A percentile compares a stretch with the other conserved stretches of the same genome.
Conservation (phyloP, 805 yeast species). For the Novakomyces olei region DNA sequence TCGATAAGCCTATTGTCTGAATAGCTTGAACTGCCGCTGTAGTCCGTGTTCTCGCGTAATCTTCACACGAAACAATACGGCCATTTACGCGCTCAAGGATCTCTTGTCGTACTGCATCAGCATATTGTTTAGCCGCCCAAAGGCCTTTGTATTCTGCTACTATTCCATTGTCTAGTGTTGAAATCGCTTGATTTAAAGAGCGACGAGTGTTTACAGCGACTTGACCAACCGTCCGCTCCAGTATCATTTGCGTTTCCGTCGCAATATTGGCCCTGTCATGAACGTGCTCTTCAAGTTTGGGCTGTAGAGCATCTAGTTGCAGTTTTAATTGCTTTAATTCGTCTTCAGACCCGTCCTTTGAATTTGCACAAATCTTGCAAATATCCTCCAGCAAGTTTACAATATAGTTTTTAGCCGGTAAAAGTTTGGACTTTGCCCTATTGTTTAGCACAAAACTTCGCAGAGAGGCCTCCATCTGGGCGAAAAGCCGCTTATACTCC, state of each 20-base stretch:
- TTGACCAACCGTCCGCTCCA: constrained; percentile 36
- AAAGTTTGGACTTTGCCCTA: constrained; percentile 64
- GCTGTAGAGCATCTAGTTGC: constrained; percentile 36
- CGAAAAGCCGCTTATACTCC: constrained; percentile 27
- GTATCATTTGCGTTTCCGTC: constrained; percentile 35
- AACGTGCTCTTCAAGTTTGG: constrained; percentile 35
- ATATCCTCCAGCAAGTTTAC: constrained; percentile 48
- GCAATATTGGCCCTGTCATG: constrained; percentile 30
- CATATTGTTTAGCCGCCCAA: constrained; percentile 43
- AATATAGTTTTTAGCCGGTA: constrained; percentile 83
- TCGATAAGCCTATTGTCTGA: constrained; percentile 40
- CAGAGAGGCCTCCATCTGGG: constrained; percentile 60
- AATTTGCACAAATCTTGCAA: constrained; percentile 34
- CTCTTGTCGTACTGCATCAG: constrained; percentile 41
- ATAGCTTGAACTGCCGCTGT: constrained; percentile 38
- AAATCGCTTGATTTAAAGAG: constrained; percentile 30
- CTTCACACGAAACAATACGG: constrained; percentile 44
- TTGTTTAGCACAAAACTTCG: constrained; percentile 74
- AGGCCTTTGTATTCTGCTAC: constrained; percentile 39
- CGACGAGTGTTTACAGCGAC: constrained; percentile 40
- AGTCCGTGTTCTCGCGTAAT: constrained; percentile 41
- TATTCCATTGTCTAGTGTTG: constrained; percentile 28
- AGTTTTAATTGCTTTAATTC: constrained; percentile 27
- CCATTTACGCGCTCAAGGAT: constrained; percentile 45
- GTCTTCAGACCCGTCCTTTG: constrained; percentile 29